phyloP scores from a whole-genome alignment of 805 yeast genomes.

The Sungouiella blattae region DNA sequence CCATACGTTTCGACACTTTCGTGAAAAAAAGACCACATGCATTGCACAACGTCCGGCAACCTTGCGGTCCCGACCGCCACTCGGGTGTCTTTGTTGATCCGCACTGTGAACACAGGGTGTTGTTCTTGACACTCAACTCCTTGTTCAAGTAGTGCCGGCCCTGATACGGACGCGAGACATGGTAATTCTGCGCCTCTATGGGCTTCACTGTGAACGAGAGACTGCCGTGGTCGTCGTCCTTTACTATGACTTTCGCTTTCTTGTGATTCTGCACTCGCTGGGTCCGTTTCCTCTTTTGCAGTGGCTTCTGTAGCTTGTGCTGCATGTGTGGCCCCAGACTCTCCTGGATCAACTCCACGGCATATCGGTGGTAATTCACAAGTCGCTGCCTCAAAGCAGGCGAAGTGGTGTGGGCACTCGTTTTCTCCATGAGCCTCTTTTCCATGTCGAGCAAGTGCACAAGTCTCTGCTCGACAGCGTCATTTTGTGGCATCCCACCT shows the following conservation, averaged over 20 bases:
- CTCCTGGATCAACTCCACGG: no score
- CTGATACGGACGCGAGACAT: neutral
- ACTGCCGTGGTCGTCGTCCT: neutral
- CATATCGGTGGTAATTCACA: no score
- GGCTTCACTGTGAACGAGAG: slow-evolving; percentile 7
- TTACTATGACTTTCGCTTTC: no score
- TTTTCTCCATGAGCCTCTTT: no score
- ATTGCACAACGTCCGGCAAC: slow-evolving; percentile 16
- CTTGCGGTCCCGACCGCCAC: slow-evolving; percentile 20
- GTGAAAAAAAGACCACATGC: slow-evolving; percentile 20
- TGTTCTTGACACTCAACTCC: slow-evolving; percentile 2
- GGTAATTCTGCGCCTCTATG: slow-evolving; percentile 1
- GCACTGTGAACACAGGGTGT: slow-evolving; percentile 15
- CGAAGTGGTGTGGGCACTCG: no score
- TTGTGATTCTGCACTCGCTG: neutral
- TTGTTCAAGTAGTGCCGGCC: slow-evolving; percentile 4
- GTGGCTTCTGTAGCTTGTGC: neutral
- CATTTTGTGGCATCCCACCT: no score
- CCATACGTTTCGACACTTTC: slow-evolving; percentile 11
- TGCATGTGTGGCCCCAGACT: neutral
- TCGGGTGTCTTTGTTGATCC: slow-evolving; percentile 18
- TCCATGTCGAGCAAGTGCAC: no score
- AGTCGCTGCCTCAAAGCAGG: no score
- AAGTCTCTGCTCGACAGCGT: no score
- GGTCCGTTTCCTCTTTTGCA: neutral